These are phyloP conservation scores for Dictyostelium brefeldianum DNA, from an alignment of 78 protist species.

Conservation along the genomic window DNA sequence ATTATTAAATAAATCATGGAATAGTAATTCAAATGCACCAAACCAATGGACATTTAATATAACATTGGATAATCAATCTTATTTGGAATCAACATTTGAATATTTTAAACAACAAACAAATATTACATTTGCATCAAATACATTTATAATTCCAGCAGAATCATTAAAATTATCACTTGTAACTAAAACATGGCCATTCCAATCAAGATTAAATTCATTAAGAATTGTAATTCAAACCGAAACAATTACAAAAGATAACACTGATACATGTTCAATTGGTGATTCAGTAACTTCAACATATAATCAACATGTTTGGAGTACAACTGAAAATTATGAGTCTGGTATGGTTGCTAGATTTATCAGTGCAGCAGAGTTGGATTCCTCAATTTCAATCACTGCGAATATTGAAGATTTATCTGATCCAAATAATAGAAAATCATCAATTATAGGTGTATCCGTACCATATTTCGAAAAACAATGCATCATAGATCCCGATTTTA, in stretches of 20 bases:
- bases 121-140: background rate
- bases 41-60: background rate
- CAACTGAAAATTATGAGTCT: background rate
- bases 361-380: background rate
- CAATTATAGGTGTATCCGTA: background rate
- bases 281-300: background rate
- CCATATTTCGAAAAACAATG: background rate
- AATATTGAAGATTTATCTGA: background rate
- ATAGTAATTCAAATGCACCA: too few species aligned
- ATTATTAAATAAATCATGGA: background rate
- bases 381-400: background rate
- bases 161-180: background rate
- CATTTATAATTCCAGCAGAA: constrained; percentile 1
- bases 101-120: background rate
- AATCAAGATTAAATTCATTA: background rate
- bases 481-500: background rate
- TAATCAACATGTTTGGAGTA: constrained; percentile 7
- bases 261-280: background rate
- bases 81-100: background rate
- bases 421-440: background rate
- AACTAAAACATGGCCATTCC: background rate
- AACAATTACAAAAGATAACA: background rate
- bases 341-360: constrained; percentile 4
- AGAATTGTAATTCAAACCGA: background rate
- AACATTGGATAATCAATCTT: background rate